Evolutionary conservation across 2,329 filamentous ascomycete genomes (phyloP).

Genomic region (Aspergillus sp.): DNA sequence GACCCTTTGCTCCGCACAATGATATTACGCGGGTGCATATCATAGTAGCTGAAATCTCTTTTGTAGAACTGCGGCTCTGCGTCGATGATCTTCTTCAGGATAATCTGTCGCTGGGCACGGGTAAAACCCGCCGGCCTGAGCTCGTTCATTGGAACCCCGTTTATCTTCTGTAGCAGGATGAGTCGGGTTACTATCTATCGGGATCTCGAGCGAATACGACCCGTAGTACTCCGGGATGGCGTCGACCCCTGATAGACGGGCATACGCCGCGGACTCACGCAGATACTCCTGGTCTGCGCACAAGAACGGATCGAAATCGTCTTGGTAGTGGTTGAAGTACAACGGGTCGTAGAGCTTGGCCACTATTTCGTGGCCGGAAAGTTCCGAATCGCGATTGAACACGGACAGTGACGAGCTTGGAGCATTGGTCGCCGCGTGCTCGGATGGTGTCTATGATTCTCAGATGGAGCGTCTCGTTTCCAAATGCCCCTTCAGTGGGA

Average conservation of each 20-base stretch:
- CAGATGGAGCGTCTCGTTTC: background rate
- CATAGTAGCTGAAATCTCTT: background rate
- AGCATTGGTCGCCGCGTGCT: background rate
- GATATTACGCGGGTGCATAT: background rate
- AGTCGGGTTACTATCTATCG: background rate
- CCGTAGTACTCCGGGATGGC: background rate
- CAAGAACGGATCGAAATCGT: background rate
- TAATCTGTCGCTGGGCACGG: background rate
- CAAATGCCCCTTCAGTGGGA: background rate
- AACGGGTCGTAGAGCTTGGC: background rate
- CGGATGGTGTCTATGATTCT: background rate
- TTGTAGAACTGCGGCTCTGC: background rate
- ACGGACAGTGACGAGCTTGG: background rate
- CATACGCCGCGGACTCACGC: background rate
- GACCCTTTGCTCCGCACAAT: background rate
- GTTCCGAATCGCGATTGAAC: background rate
- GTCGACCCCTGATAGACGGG: background rate
- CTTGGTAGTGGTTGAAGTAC: background rate
- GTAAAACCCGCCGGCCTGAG: background rate
- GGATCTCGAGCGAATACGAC: background rate
- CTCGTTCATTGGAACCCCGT: background rate
- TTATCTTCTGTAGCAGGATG: background rate
- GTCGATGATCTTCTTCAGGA: background rate
- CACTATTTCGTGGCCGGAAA: background rate
- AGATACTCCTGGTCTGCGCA: background rate